Evolutionary conservation across 805 yeast species (phyloP).

Genomic region (Candida rishiriensis): DNA sequence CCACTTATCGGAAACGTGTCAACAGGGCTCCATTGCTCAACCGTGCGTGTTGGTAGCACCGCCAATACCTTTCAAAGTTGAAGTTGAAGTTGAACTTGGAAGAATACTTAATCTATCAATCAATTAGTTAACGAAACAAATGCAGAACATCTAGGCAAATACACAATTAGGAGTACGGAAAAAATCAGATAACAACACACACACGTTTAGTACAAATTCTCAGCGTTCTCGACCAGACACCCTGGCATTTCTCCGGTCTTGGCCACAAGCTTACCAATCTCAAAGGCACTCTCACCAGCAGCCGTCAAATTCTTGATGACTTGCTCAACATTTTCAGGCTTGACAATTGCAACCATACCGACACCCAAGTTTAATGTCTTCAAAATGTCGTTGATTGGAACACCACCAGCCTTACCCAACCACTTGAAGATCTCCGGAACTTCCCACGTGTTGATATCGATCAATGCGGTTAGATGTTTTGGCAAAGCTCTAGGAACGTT

Average conservation of each 20-base stretch:
- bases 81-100: too few species aligned
- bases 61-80: too few species aligned
- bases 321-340: slow-evolving; percentile 55
- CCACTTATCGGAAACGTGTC: too few species aligned
- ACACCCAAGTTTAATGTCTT: slow-evolving; percentile 95
- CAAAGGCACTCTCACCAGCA: slow-evolving; percentile 72
- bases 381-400: slow-evolving; percentile 76
- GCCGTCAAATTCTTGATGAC: slow-evolving; percentile 49
- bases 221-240: slow-evolving; percentile 52
- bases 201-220: slow-evolving; percentile 34
- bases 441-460: slow-evolving; percentile 78
- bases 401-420: slow-evolving; percentile 89
- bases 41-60: too few species aligned
- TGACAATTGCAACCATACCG: slow-evolving; percentile 91
- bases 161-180: too few species aligned
- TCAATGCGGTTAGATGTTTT: slow-evolving; percentile 65
- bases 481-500: slow-evolving; percentile 96
- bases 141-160: too few species aligned
- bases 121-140: too few species aligned
- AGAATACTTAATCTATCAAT: too few species aligned
- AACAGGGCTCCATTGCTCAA: too few species aligned
- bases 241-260: slow-evolving; percentile 48
- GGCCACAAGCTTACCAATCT: slow-evolving; percentile 55
- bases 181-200: too few species aligned
- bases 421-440: slow-evolving; percentile 89